These are phyloP conservation scores for Wickerhamiella domercqiae DNA, from an alignment of 805 yeast genomes.

Conservation along the genomic window DNA sequence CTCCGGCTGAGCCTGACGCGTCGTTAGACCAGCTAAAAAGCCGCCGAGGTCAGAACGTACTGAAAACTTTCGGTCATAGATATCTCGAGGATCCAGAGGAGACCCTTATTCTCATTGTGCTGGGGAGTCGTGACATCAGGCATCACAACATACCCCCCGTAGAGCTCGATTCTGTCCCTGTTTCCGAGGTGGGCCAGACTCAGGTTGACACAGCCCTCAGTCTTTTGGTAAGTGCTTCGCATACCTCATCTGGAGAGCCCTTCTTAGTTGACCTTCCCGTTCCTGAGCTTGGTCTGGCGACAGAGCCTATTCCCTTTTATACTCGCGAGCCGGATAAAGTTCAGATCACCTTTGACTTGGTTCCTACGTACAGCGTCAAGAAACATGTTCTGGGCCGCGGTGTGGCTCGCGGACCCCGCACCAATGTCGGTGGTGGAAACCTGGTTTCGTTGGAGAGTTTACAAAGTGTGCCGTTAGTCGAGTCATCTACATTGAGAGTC, in stretches of 20 bases:
- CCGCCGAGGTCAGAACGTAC: conserved; percentile 32
- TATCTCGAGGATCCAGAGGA: conserved; percentile 44
- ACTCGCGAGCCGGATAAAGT: conserved; percentile 24
- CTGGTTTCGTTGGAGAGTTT: conserved; percentile 35
- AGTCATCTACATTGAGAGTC: conserved; percentile 51
- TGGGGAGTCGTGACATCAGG: conserved; percentile 75
- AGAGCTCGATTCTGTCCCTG: conserved; percentile 56
- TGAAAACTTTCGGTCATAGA: conserved; percentile 76
- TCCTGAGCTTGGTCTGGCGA: conserved; percentile 49
- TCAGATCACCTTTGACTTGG: conserved; percentile 65
- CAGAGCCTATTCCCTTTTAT: conserved; percentile 60
- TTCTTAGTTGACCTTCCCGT: conserved; percentile 66
- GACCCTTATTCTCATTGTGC: conserved; percentile 59
- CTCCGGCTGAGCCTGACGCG: not conserved
- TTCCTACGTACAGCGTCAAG: conserved; percentile 53
- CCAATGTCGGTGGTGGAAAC: not conserved
- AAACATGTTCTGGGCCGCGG: conserved; percentile 62
- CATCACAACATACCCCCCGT: conserved; percentile 39
- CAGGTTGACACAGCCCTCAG: conserved; percentile 82
- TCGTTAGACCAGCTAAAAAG: conserved; percentile 4
- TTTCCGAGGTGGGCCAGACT: conserved; percentile 60
- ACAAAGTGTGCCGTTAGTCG: conserved; percentile 58
- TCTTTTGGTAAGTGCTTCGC: conserved; percentile 38
- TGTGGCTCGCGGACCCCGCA: conserved; percentile 49
- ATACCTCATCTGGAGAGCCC: conserved; percentile 31